A percentile compares a stretch with the other conserved stretches of the same genome.
phyloP scores from a whole-genome alignment of 2,329 filamentous ascomycete species.

The Teratosphaeria gauchensis region DNA sequence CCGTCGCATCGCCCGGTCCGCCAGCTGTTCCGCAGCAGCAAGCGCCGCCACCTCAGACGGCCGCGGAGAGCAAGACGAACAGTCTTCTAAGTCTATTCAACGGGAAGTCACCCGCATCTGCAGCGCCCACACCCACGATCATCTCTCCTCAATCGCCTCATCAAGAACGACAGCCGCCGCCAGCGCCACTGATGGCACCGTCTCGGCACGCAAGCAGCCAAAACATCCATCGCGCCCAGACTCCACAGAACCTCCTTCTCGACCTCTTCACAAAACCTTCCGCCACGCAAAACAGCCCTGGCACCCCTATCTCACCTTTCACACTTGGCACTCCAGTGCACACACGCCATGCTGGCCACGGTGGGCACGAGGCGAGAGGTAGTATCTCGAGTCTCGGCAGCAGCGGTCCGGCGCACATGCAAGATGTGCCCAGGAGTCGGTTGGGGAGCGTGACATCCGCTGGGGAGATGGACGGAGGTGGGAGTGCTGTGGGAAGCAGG shows the following conservation, averaged over 20 bases:
- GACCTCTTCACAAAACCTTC: slow-evolving; percentile 20
- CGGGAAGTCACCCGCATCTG: slow-evolving; percentile 7
- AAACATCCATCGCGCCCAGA: slow-evolving; percentile 3
- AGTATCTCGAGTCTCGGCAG: neutral
- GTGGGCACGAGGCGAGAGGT: neutral
- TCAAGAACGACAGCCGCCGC: slow-evolving; percentile 9
- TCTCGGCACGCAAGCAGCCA: slow-evolving; percentile 10
- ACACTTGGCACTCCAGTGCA: slow-evolving; percentile 20
- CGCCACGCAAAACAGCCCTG: slow-evolving; percentile 11
- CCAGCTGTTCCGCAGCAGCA: neutral
- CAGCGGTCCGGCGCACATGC: slow-evolving; percentile 1
- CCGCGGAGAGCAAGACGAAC: neutral
- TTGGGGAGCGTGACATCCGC: neutral
- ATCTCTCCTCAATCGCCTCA: slow-evolving; percentile 1
- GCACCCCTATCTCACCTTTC: slow-evolving; percentile 24
- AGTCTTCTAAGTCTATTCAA: slow-evolving; percentile 9
- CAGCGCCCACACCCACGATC: neutral
- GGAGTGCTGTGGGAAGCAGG: neutral
- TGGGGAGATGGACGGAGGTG: neutral
- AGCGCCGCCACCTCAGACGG: neutral
- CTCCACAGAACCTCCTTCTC: slow-evolving; percentile 16
- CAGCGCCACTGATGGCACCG: slow-evolving; percentile 17
- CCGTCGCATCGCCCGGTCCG: neutral
- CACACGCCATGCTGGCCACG: neutral
- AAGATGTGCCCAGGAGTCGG: slow-evolving; percentile 6